Evolutionary conservation across 306 rosid species (phyloP).

Genomic region (Corylus heterophylla): DNA sequence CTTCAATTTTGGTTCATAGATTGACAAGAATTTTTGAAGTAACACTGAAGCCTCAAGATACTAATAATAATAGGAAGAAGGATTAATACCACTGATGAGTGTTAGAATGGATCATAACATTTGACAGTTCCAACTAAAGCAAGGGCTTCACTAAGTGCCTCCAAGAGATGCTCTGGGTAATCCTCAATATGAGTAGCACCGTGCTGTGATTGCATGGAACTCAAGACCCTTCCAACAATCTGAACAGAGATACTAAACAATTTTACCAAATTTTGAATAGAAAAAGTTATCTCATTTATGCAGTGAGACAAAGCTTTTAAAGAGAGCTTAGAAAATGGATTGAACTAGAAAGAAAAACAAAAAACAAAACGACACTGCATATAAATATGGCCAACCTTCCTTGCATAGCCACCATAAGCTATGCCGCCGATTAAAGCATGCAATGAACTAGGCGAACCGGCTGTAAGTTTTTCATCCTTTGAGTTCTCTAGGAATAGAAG

Average conservation of each 20-base stretch:
- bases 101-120: conserved; percentile 30
- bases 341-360: not conserved
- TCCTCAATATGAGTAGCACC: conserved; percentile 55
- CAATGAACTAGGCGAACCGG: conserved; percentile 30
- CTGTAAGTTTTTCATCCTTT: conserved; percentile 28
- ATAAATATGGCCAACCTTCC: conserved; percentile 57
- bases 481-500: conserved; percentile 34
- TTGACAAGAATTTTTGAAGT: not conserved
- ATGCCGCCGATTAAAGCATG: conserved; percentile 62
- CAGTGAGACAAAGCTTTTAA: not conserved
- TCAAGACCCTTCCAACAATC: conserved; percentile 82
- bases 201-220: conserved; percentile 56
- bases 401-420: conserved; percentile 93
- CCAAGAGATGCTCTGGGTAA: conserved; percentile 63
- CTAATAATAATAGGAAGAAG: not conserved
- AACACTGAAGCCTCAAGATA: not conserved
- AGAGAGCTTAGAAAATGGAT: conserved; percentile 5
- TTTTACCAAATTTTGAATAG: not conserved
- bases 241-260: conserved; percentile 29
- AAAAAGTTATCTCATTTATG: not conserved
- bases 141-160: conserved; percentile 76
- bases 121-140: conserved; percentile 75
- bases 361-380: not conserved
- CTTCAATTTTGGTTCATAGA: too few relatives aligned
- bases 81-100: not conserved